These are phyloP conservation scores for Sphagnum contortum DNA, from an alignment of 225 moss, liverwort and hornwort species.

Conservation along the genomic window DNA sequence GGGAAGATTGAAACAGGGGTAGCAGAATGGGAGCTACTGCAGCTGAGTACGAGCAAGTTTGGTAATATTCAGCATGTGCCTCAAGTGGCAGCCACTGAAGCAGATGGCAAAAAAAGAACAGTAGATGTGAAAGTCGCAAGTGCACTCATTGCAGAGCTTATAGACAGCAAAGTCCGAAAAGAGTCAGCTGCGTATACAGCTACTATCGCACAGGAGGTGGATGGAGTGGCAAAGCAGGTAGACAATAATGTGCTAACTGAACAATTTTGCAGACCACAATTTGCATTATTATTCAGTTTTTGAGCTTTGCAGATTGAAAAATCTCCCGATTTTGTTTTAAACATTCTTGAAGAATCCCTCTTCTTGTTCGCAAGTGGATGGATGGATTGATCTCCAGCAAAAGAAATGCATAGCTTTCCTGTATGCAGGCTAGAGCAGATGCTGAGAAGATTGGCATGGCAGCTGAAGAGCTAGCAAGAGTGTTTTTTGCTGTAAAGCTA, in stretches of 20 bases:
- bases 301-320: too few relatives aligned
- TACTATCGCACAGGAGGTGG: slow-evolving; percentile 20
- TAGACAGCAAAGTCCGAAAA: slow-evolving; percentile 36
- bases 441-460: slow-evolving; percentile 24
- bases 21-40: slow-evolving; percentile 14
- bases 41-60: slow-evolving; percentile 27
- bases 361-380: too few relatives aligned
- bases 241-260: too few relatives aligned
- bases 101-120: slow-evolving; percentile 8
- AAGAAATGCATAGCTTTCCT: not conserved
- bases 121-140: slow-evolving; percentile 26
- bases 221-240: slow-evolving; percentile 19
- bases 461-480: slow-evolving; percentile 43
- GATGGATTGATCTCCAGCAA: too few relatives aligned
- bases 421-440: slow-evolving; percentile 23
- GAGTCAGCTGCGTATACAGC: slow-evolving; percentile 11
- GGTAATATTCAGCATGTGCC: slow-evolving; percentile 35
- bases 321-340: too few relatives aligned
- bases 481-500: slow-evolving; percentile 50
- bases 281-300: too few relatives aligned
- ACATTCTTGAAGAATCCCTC: too few relatives aligned
- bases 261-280: too few relatives aligned
- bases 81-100: slow-evolving; percentile 20
- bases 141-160: slow-evolving; percentile 10
- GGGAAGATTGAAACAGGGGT: slow-evolving; percentile 18